Evolutionary conservation across 139 green algal genomes (phyloP), one percentile per base, ranked within the genome.

Genomic region (Ettlia oleoabundans): DNA sequence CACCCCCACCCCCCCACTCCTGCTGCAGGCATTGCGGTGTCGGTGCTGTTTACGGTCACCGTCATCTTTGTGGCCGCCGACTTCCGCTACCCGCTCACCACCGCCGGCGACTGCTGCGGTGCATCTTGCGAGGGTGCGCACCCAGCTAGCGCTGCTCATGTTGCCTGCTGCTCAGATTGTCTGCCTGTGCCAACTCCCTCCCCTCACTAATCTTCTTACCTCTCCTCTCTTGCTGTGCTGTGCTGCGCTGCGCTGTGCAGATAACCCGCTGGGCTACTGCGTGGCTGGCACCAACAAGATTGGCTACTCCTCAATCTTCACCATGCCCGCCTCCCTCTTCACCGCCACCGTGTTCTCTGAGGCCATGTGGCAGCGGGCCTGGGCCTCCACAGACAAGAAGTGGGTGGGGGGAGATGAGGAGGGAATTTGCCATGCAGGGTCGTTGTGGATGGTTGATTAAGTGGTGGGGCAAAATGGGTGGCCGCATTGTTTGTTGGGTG

Each of bases 351-450:
- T 96, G n/a, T 96, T 95, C 82, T 91, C 80, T 19, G 93, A 97
- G 71, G 93, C 92, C 35, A 91, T 96, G 73, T 97, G 93, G 93
- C 93, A 96, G 85, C 81, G 92, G 37, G 90, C 91, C 35, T 84
- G 76, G 52, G 79, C 75, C 47, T 71, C 82, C 1, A 6, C 41
- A 18, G 55, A 70, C 91, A 96, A 71, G 92, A 90, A 22, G 88
- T 94, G 66, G 94, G 92, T 37, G 88, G 88, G 24, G 52, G 47
- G 0, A 40, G 24, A 7, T 38, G 62, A n/a, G n/a, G n/a, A n/a
- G n/a, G n/a, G n/a, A n/a, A n/a, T n/a, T 19, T 33, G 35, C 15
- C 8, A 21, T 1, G 2, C 18, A 3, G 22, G 35, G 32, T 28
- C 53, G 40, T 26, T 38, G 5, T 10, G 3, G 62, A 10, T 18